phyloP scores from a whole-genome alignment of 495 filamentous ascomycete species.

The Cladorrhinum samala region DNA sequence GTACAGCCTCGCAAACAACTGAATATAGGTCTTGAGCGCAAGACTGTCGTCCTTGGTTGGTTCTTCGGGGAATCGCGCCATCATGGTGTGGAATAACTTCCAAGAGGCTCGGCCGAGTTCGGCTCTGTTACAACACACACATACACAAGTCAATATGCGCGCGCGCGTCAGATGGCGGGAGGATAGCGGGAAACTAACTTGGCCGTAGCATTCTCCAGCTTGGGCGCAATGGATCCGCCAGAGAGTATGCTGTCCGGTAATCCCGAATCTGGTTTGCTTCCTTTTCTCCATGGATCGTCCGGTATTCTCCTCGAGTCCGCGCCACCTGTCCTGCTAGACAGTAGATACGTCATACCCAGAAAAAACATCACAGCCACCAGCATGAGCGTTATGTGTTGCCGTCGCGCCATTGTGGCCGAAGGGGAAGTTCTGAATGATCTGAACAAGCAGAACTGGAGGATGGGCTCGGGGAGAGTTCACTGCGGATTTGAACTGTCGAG shows the following conservation, averaged over 20 bases:
- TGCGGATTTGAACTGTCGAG: neutral
- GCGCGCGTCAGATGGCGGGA: neutral
- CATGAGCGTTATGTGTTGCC: conserved; percentile 37
- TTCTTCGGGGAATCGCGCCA: conserved; percentile 85
- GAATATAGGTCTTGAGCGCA: conserved; percentile 77
- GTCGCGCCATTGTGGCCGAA: conserved; percentile 34
- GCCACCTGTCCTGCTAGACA: conserved; percentile 15
- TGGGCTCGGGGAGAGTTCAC: too few relatives aligned
- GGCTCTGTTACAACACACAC: conserved; percentile 46
- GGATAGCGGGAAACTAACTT: conserved; percentile 49
- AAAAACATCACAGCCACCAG: conserved; percentile 31
- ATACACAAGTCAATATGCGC: neutral
- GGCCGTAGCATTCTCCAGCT: conserved; percentile 83
- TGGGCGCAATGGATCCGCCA: conserved; percentile 79
- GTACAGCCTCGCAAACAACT: conserved; percentile 87
- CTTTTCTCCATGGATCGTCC: neutral
- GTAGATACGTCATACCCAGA: conserved; percentile 33
- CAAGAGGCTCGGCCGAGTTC: conserved; percentile 84
- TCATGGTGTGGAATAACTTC: conserved; percentile 93
- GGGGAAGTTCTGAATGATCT: neutral
- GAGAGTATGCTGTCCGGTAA: conserved; percentile 45
- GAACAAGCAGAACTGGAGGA: neutral
- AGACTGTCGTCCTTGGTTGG: conserved; percentile 77
- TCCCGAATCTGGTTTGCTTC: conserved; percentile 15
- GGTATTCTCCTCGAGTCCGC: neutral